Conservation (phyloP, 2,329 filamentous ascomycete species). For the Lasiodiplodia sp. region DNA sequence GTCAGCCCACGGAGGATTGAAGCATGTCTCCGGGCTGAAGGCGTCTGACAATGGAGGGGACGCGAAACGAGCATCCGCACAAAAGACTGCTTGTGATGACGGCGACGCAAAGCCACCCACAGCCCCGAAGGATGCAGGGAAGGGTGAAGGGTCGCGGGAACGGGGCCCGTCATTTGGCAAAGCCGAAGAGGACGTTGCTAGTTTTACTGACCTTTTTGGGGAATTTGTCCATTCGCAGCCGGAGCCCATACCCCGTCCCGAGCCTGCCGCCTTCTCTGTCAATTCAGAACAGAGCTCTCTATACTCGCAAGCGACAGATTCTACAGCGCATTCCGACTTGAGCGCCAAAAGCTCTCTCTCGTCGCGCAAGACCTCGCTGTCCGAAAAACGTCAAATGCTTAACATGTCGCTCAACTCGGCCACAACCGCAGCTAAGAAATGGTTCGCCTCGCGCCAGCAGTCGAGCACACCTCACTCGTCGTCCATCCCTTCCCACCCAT, state of each 20-base stretch:
- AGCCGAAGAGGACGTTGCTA: slow-evolving; percentile 8
- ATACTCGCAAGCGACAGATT: slow-evolving; percentile 17
- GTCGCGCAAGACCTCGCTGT: slow-evolving; percentile 27
- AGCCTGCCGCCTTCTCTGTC: slow-evolving; percentile 14
- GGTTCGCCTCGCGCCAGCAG: slow-evolving; percentile 57
- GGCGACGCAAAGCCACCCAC: neutral
- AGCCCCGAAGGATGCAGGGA: neutral
- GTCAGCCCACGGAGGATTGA: neutral
- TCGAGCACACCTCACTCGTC: neutral
- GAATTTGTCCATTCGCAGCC: slow-evolving; percentile 12
- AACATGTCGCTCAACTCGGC: slow-evolving; percentile 54
- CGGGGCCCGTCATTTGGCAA: slow-evolving; percentile 8
- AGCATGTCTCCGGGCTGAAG: slow-evolving; percentile 23
- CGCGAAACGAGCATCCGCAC: neutral
- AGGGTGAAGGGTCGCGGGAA: slow-evolving; percentile 9
- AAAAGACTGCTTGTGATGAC: neutral
- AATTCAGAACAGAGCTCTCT: slow-evolving; percentile 20
- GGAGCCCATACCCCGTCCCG: neutral
- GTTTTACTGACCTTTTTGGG: slow-evolving; percentile 13
- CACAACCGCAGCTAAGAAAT: slow-evolving; percentile 66
- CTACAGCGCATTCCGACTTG: slow-evolving; percentile 10
- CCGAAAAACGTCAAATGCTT: slow-evolving; percentile 36
- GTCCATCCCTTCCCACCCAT: neutral
- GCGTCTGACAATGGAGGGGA: neutral
- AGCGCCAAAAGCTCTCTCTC: slow-evolving; percentile 5